A percentile compares a stretch with the other conserved stretches of the same genome.
phyloP scores from a whole-genome alignment of 495 filamentous ascomycete species.

The Aspergillus sclerotiicarbonarius region DNA sequence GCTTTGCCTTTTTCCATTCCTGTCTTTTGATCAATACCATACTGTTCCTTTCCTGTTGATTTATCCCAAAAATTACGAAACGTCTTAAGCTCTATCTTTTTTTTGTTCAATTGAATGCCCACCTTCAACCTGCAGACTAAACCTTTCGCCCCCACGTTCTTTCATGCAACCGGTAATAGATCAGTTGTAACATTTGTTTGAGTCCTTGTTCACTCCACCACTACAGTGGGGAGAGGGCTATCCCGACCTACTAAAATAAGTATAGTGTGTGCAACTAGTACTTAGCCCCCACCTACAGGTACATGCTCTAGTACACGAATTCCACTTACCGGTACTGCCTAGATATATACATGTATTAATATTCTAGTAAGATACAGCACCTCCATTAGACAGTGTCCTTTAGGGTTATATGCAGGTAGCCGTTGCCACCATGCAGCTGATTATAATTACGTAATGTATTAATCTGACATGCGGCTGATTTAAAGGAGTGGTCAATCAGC shows the following conservation, averaged over 20 bases:
- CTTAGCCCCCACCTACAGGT: background rate
- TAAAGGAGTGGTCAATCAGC: background rate
- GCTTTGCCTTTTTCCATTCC: background rate
- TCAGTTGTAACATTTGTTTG: background rate
- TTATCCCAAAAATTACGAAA: background rate
- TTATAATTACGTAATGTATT: background rate
- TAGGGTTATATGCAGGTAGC: background rate
- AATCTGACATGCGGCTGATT: background rate
- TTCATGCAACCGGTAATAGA: background rate
- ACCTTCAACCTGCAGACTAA: too few relatives aligned
- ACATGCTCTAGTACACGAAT: background rate
- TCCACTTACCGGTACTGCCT: background rate
- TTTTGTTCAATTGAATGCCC: too few relatives aligned
- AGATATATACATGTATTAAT: too few relatives aligned
- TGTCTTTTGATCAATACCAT: slow-evolving; percentile 3
- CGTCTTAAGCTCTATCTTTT: too few relatives aligned
- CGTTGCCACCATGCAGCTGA: background rate
- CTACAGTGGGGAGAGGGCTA: background rate
- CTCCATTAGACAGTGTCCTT: background rate
- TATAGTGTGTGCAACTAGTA: slow-evolving; percentile 1
- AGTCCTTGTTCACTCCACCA: background rate
- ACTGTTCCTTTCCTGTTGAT: background rate
- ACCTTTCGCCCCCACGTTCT: too few relatives aligned
- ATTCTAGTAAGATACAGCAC: too few relatives aligned
- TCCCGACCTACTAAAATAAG: background rate